Conservation (phyloP, 106 monocot species). For the Allium sativum region DNA sequence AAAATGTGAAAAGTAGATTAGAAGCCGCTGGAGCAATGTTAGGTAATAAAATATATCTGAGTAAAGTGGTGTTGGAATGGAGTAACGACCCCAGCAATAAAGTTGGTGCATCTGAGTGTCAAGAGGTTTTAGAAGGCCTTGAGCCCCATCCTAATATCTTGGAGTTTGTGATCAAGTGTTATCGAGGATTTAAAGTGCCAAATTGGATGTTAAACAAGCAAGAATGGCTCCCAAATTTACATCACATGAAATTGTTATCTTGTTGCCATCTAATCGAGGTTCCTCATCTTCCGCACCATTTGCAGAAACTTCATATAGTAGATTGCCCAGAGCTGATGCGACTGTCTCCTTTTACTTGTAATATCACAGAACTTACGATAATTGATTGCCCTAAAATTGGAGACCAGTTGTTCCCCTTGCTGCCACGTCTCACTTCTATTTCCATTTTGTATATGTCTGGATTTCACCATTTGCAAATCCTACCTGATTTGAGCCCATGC, state of each 20-base stretch:
- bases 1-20: too few species aligned
- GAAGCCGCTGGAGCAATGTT: too few species aligned
- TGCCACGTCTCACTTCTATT: neutral
- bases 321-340: neutral
- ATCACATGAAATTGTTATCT: neutral
- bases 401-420: neutral
- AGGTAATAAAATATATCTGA: conserved; percentile 1
- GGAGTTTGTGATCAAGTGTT: conserved; percentile 6
- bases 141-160: conserved; percentile 8
- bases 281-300: neutral
- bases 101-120: neutral
- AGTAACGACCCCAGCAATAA: too few species aligned
- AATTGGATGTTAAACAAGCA: neutral
- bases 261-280: conserved; percentile 1
- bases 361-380: neutral
- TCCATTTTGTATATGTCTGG: neutral
- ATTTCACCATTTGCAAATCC: too few species aligned
- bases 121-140: conserved; percentile 17
- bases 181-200: neutral
- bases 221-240: neutral
- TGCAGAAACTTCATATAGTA: neutral
- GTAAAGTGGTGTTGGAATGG: conserved; percentile 9
- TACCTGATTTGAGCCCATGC: too few species aligned
- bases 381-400: neutral
- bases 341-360: neutral